These are phyloP conservation scores for Phytophthora vignae DNA, from an alignment of 352 stramenopile genomes.

Conservation along the genomic window DNA sequence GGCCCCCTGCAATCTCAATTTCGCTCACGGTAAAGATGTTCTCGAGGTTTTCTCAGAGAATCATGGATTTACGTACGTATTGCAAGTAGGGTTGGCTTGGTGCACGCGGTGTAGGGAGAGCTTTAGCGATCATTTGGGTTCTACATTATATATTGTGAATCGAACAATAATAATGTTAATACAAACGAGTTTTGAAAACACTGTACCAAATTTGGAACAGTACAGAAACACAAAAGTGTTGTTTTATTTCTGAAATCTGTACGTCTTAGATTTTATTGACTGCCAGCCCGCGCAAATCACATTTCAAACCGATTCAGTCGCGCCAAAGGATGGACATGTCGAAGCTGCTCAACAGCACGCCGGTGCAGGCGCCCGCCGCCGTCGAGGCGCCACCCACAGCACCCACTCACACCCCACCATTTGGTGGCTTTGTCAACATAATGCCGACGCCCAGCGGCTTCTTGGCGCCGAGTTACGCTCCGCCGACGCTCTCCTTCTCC, in stretches of 20 bases:
- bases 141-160: too few relatives aligned
- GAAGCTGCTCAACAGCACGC: slow-evolving; percentile 5
- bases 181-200: too few relatives aligned
- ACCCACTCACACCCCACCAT: background rate
- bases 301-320: background rate
- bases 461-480: background rate
- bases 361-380: background rate
- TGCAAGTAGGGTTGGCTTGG: too few relatives aligned
- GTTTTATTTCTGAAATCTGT: background rate
- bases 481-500: background rate
- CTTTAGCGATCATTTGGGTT: too few relatives aligned
- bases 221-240: too few relatives aligned
- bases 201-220: too few relatives aligned
- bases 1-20: too few relatives aligned
- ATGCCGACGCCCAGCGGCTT: background rate
- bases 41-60: too few relatives aligned
- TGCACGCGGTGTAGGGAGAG: too few relatives aligned
- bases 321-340: slow-evolving; percentile 13
- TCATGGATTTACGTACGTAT: too few relatives aligned
- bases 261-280: background rate
- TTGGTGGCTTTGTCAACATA: background rate
- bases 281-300: background rate
- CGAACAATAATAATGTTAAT: too few relatives aligned
- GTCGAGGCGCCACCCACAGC: background rate
- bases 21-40: too few relatives aligned